phyloP scores from a whole-genome alignment of 129 eudicot species.

The Saussurea involucrata region DNA sequence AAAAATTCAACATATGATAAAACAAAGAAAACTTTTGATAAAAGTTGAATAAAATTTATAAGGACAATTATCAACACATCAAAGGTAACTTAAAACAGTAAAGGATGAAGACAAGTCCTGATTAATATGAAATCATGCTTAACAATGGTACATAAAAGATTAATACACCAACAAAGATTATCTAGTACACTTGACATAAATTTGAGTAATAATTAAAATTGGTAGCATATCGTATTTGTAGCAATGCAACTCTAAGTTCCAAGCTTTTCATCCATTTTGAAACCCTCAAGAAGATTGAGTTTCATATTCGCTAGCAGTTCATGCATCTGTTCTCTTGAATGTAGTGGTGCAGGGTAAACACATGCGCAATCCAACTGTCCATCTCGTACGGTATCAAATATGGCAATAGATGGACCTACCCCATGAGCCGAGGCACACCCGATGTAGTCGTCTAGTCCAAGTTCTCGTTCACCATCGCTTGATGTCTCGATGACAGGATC shows the following conservation, averaged over 20 bases:
- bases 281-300: conserved; percentile 28
- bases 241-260: background rate
- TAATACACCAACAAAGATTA: background rate
- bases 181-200: background rate
- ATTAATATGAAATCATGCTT: background rate
- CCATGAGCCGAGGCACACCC: conserved; percentile 47
- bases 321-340: conserved; percentile 47
- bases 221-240: background rate
- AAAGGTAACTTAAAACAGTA: background rate
- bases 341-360: conserved; percentile 48
- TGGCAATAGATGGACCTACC: conserved; percentile 42
- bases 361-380: conserved; percentile 43
- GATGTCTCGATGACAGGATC: conserved; percentile 46
- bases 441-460: conserved; percentile 47
- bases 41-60: too few relatives aligned
- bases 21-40: too few relatives aligned
- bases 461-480: conserved; percentile 18
- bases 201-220: background rate
- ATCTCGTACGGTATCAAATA: conserved; percentile 40
- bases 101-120: background rate
- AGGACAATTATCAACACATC: too few relatives aligned
- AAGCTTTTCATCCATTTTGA: conserved; percentile 8
- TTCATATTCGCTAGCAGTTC: conserved; percentile 37
- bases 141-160: background rate
- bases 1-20: too few relatives aligned